Base-by-base conservation (phyloP, 257 asterid species). In the Solanum gandarillasii region DNA sequence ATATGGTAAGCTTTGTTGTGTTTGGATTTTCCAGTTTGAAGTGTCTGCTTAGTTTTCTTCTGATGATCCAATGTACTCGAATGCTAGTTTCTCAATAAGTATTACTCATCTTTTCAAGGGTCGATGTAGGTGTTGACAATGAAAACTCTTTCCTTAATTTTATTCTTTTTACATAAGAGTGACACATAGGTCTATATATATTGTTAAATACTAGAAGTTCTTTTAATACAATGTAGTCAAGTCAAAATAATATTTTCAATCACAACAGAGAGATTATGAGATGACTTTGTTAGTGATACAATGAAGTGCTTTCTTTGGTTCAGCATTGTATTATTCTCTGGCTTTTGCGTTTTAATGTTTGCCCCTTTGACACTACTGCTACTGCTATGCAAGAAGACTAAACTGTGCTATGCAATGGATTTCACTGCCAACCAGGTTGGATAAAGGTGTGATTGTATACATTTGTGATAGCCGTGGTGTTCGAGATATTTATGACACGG, bases 401-500 rank as follows among this genome's bases (percentile, higher is more conserved):
- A 81, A 29, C 25, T 48, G 41, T 18, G 85, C 3, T 12, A 31
- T 86, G 88, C 84, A 23, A 68, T 85, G 70, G 78, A 48, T 75
- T 35, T 88, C 78, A 73, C 71, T 88, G 46, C 5, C 89, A 83
- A 84, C 75, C 93, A 97, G 99, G 99, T 86, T 97, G 97, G 94
- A 97, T 90, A 97, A 96, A 92, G 99, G 99, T 71, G 99, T 96
- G 86, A 96, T 96, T 65, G 99, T 95, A 86, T 96, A 96, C 89
- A 94, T 97, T 41, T 97, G 99, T 84, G 99, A 97, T 90, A 96
- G 98, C 90, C 93, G 93, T 83, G 99, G 99, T 88, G 98, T 97
- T 89, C 92, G 98, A 93, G 99, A 97, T 91, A 95, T 97, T 79
- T 97, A 96, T 62, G 99, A 97, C 89, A 94, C 98, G 4, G 99